These are phyloP conservation scores for Blastocystis sp. DNA, from an alignment of 352 stramenopile genomes.

Conservation along the genomic window DNA sequence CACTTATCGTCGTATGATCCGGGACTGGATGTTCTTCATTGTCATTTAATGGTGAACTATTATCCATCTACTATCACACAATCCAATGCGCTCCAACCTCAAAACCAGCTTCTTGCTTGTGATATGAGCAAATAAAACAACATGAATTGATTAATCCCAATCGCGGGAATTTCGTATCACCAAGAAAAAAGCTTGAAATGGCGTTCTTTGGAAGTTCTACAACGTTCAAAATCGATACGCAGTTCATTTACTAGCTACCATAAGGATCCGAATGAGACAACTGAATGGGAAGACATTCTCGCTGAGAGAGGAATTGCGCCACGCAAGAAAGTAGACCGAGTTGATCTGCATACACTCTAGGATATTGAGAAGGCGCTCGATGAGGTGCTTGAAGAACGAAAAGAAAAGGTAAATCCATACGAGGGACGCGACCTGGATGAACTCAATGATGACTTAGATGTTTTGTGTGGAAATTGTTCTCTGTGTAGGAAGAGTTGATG, in stretches of 20 bases:
- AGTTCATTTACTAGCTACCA: conserved; percentile 26
- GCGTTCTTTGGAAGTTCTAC: conserved; percentile 58
- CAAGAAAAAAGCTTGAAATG: neutral
- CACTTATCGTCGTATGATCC: neutral
- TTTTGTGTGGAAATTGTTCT: conserved; percentile 41
- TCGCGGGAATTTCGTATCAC: neutral
- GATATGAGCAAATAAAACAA: neutral
- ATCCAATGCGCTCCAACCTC: neutral
- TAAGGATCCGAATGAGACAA: conserved; percentile 58
- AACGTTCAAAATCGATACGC: neutral
- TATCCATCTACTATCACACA: neutral
- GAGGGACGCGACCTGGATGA: conserved; percentile 66
- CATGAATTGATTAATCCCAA: neutral
- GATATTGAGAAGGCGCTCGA: conserved; percentile 59
- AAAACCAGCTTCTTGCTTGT: neutral
- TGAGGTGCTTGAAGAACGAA: conserved; percentile 49
- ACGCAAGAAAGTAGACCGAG: conserved; percentile 7
- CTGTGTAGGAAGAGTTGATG: conserved; percentile 45
- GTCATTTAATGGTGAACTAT: neutral
- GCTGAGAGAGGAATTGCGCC: conserved; percentile 45
- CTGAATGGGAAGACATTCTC: conserved; percentile 61
- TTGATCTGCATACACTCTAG: neutral
- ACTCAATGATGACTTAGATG: conserved; percentile 67
- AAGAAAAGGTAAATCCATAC: conserved; percentile 61
- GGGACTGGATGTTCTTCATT: neutral